Percentiles rank a stretch among this genome's conserved stretches.
Evolutionary conservation across 2,329 filamentous ascomycete genomes (phyloP).

Genomic region (Penicillium palitans): DNA sequence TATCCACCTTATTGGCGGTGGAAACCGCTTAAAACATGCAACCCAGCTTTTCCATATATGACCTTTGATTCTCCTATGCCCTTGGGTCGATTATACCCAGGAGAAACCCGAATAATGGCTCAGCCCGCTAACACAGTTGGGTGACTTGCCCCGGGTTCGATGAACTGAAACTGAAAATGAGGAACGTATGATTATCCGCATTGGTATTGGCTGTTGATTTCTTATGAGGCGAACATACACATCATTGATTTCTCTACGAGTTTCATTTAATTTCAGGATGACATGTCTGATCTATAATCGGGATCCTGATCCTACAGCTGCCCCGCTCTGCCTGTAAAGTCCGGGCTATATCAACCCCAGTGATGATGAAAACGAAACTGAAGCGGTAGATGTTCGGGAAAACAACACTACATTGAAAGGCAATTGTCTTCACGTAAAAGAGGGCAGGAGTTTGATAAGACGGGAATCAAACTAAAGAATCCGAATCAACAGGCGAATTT

Average conservation of each 20-base stretch:
- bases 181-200: background rate
- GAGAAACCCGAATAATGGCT: background rate
- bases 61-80: background rate
- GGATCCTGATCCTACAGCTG: background rate
- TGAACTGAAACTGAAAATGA: background rate
- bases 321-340: background rate
- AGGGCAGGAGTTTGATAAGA: background rate
- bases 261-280: background rate
- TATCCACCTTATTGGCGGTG: background rate
- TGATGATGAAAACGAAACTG: background rate
- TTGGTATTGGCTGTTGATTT: background rate
- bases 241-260: background rate
- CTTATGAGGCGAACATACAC: background rate
- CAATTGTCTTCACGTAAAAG: background rate
- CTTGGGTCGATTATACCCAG: background rate
- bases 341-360: background rate
- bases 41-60: background rate
- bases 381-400: background rate
- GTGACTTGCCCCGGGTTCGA: background rate
- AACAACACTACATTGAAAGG: background rate
- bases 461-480: background rate
- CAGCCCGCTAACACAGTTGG: background rate
- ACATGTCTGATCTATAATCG: background rate
- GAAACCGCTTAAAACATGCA: background rate
- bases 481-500: background rate